Base-by-base conservation (phyloP, 192 early-diverging fungal species). In the Entomortierella parvispora region DNA sequence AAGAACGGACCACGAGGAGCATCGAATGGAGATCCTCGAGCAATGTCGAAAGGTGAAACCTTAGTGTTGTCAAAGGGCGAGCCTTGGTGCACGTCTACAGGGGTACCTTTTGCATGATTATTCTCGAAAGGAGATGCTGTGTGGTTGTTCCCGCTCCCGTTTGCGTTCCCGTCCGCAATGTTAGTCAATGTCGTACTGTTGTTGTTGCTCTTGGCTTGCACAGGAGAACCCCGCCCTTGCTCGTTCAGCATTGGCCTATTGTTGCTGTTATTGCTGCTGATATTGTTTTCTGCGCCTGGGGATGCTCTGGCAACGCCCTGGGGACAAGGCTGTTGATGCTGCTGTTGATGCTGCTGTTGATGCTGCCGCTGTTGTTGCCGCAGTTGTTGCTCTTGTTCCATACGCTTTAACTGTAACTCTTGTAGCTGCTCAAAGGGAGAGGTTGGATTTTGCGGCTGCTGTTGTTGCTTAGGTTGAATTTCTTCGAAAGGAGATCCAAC, bases 21-120 rank as follows among this genome's bases (percentile, higher is more conserved):
- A 14, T 70, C 68, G 17, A 70, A 70, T 0, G 68, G 68, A 2
- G 68, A 70, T 6, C 60, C 67, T 26, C 49, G 57, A 43, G 48
- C 58, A 50, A 60, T 42, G 11, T 69, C 67, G n/a, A 60, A 53
- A 8, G 67, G 57, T 14, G 58, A 43, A 2, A 20, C 17, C 32
- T 50, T 68, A 20, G 25, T 42, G 40, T 66, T 55, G 12, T 66
- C 65, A 17, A 66, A 66, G 4, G 65, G 65, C 9, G 65, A 58
- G 6, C 53, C 53, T 32, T 37, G 64, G 44, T 48, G 53, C 43
- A 47, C 28, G 10, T 66, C 52, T 43, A 40, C 37, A 12, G 37
- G 37, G 7, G 37, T 9, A 5, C 12, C 37, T 40, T 12, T 40
- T 40, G 37, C 7, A 9, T 40, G 23, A 25, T 15, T 14, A 45